Percentiles rank a stretch among this genome's conserved stretches.
Conservation (phyloP, 768 basidiomycete species). For the Kondoa malvinella region DNA sequence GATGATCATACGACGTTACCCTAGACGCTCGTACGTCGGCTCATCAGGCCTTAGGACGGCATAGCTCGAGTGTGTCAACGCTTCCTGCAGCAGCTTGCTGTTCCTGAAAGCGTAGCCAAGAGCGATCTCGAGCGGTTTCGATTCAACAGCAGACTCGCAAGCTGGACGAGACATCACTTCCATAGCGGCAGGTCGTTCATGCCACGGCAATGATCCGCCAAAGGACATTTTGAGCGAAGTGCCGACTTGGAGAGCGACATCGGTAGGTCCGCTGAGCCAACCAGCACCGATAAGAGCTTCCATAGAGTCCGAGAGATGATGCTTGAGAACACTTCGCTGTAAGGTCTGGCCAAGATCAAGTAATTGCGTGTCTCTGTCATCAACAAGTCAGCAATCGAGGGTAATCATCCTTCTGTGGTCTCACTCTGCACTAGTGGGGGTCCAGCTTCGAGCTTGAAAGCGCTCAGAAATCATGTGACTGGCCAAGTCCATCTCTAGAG, state of each 20-base stretch:
- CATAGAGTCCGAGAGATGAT: slow-evolving; percentile 73
- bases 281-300: slow-evolving; percentile 67
- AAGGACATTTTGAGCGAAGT: slow-evolving; percentile 51
- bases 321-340: slow-evolving; percentile 43
- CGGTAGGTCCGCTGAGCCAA: slow-evolving; percentile 54
- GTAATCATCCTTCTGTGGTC: too few species aligned
- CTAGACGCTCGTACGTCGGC: background rate
- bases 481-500: background rate
- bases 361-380: slow-evolving; percentile 24
- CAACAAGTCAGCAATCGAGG: background rate
- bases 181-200: slow-evolving; percentile 36
- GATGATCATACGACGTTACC: too few species aligned
- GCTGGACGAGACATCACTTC: background rate
- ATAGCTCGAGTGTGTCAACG: background rate
- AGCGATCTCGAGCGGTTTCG: background rate
- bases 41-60: background rate
- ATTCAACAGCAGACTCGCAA: background rate
- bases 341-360: slow-evolving; percentile 29
- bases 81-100: background rate
- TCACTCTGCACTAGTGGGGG: too few species aligned
- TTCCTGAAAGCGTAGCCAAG: background rate
- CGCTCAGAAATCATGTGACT: background rate
- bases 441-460: too few species aligned
- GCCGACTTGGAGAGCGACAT: slow-evolving; percentile 50
- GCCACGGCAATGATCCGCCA: slow-evolving; percentile 56